A percentile compares a stretch with the other conserved stretches of the same genome.
Evolutionary conservation across 2,329 filamentous ascomycete genomes (phyloP).

Genomic region (Claviceps pazoutovae): DNA sequence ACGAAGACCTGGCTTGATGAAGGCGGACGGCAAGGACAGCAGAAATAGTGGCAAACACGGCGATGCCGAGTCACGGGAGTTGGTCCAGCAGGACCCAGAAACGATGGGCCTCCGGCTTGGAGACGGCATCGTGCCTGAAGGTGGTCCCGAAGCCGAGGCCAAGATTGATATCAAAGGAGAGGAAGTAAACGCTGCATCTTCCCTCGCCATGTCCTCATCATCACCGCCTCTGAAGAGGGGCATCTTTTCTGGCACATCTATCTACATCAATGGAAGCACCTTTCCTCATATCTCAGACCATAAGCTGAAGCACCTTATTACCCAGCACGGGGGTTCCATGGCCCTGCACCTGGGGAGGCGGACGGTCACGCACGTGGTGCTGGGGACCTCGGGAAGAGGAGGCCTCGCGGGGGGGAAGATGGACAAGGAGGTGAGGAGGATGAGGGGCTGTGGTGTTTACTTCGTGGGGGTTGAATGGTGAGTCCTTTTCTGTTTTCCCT

Average conservation of each 20-base stretch:
- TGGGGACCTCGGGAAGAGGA: conserved; percentile 57
- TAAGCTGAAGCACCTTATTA: conserved; percentile 65
- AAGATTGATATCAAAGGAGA: no score
- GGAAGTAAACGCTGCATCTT: no score
- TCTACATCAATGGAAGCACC: conserved; percentile 84
- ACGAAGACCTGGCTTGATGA: conserved; percentile 22
- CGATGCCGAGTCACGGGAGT: no score
- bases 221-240: conserved; percentile 7
- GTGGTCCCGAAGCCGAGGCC: no score
- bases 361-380: conserved; percentile 73
- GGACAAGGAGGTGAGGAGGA: conserved; percentile 60
- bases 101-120: no score
- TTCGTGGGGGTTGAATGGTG: conserved; percentile 74
- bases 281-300: conserved; percentile 72
- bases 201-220: no score
- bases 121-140: no score
- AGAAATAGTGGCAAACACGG: no score
- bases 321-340: conserved; percentile 57
- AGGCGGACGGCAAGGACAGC: background rate
- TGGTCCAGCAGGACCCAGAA: no score
- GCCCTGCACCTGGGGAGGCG: conserved; percentile 58
- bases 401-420: conserved; percentile 66
- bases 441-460: conserved; percentile 57
- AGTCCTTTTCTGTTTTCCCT: conserved; percentile 10
- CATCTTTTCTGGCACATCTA: conserved; percentile 57